Conservation (phyloP, 352 stramenopile genomes). For the Pythium guiyangense region DNA sequence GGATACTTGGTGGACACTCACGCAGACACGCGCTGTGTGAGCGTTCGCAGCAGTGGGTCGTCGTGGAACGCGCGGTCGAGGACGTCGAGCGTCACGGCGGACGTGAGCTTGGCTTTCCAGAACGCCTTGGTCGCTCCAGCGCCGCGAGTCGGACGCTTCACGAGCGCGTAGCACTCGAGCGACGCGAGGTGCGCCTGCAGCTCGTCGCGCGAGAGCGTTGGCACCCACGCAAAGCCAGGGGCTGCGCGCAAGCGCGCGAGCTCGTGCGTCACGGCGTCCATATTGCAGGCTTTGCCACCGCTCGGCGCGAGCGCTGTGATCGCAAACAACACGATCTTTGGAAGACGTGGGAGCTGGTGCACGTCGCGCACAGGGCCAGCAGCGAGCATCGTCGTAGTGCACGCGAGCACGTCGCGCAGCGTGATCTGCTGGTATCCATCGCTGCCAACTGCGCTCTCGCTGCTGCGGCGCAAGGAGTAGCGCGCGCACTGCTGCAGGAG, state of each 20-base stretch:
- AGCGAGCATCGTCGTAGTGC: slow-evolving; percentile 28
- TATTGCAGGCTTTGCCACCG: slow-evolving; percentile 26
- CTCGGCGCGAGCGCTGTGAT: slow-evolving; percentile 50
- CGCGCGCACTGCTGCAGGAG: slow-evolving; percentile 59
- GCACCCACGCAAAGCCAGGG: slow-evolving; percentile 47
- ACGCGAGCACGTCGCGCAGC: slow-evolving; percentile 35
- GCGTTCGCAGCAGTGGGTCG: slow-evolving; percentile 37
- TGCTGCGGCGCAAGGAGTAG: slow-evolving; percentile 23
- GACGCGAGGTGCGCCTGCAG: slow-evolving; percentile 54
- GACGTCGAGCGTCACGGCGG: slow-evolving; percentile 40
- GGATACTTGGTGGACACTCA: too few species aligned
- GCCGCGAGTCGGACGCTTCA: slow-evolving; percentile 29
- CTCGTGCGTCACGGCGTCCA: slow-evolving; percentile 43
- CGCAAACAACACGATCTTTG: slow-evolving; percentile 64
- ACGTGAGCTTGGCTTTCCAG: slow-evolving; percentile 47
- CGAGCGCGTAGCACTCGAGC: slow-evolving; percentile 67
- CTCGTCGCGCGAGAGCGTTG: slow-evolving; percentile 50
- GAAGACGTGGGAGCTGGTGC: slow-evolving; percentile 51
- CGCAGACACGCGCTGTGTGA: slow-evolving; percentile 10
- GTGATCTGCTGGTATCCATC: slow-evolving; percentile 16
- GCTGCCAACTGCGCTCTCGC: neutral
- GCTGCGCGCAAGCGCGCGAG: slow-evolving; percentile 32
- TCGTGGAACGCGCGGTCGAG: slow-evolving; percentile 35
- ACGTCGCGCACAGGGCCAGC: slow-evolving; percentile 46
- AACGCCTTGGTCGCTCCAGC: slow-evolving; percentile 19